Conservation (phyloP, 2,329 filamentous ascomycete genomes). For the Fusarium dimerum region DNA sequence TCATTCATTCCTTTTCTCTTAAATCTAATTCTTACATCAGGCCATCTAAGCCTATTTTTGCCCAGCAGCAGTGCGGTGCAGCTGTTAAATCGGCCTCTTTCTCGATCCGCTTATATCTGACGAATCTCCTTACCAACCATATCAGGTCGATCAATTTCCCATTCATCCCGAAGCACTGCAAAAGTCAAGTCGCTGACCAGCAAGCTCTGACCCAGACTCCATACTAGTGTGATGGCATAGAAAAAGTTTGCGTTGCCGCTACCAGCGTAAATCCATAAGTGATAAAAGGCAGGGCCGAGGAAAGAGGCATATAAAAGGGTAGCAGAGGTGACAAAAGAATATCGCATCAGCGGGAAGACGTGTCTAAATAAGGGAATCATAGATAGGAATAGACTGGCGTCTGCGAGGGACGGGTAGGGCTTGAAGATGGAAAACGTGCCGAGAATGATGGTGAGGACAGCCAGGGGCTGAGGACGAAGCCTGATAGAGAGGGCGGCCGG, state of each 20-base stretch:
- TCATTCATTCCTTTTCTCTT: conserved; percentile 7
- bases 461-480: conserved; percentile 81
- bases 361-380: conserved; percentile 87
- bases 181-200: conserved; percentile 87
- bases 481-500: conserved; percentile 83
- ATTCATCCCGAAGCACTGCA: conserved; percentile 86
- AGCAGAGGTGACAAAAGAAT: conserved; percentile 83
- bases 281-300: conserved; percentile 91
- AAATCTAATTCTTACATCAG: conserved; percentile 14
- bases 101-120: conserved; percentile 63
- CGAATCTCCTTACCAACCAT: conserved; percentile 85
- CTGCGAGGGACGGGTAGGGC: conserved; percentile 91
- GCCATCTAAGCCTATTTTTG: not conserved
- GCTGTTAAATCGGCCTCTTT: conserved; percentile 4
- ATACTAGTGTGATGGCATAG: conserved; percentile 98
- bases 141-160: conserved; percentile 89
- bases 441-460: conserved; percentile 78
- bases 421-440: conserved; percentile 96
- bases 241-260: conserved; percentile 99
- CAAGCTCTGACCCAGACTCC: conserved; percentile 87
- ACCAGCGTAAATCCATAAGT: conserved; percentile 97
- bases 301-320: conserved; percentile 85
- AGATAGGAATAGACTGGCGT: conserved; percentile 83
- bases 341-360: conserved; percentile 89
- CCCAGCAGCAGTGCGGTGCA: not conserved